Conservation (phyloP, 2,329 filamentous ascomycete species). For the Exserohilum rostratum region DNA sequence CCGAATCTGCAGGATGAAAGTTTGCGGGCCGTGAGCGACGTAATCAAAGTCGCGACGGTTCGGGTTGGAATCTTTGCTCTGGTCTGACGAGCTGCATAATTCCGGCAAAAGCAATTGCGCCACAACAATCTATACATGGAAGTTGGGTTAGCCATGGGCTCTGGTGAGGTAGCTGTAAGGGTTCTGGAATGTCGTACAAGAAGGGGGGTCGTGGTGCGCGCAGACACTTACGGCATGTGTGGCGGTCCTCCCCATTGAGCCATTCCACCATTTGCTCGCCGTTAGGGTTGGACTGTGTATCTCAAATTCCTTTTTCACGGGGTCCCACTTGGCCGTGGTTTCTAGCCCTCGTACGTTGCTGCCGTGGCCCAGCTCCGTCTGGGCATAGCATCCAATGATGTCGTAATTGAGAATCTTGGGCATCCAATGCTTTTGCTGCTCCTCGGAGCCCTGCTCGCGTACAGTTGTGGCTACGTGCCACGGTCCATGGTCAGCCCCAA, state of each 20-base stretch:
- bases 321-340: conserved; percentile 56
- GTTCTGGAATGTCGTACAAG: conserved; percentile 11
- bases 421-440: conserved; percentile 57
- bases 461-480: conserved; percentile 51
- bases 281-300: conserved; percentile 60
- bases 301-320: conserved; percentile 53
- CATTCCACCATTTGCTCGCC: conserved; percentile 63
- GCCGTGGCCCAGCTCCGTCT: conserved; percentile 60
- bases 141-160: conserved; percentile 11
- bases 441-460: conserved; percentile 56
- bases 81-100: not conserved
- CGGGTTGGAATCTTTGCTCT: conserved; percentile 21
- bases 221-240: conserved; percentile 52
- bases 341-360: conserved; percentile 60
- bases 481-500: conserved; percentile 22
- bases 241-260: conserved; percentile 59
- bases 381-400: conserved; percentile 60
- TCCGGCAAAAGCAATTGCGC: conserved; percentile 57
- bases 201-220: conserved; percentile 14
- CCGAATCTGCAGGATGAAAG: conserved; percentile 60
- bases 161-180: conserved; percentile 10
- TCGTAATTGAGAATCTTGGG: conserved; percentile 57
- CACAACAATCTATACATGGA: conserved; percentile 53
- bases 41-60: conserved; percentile 30
- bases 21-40: conserved; percentile 57